Base-by-base conservation (phyloP, 2,329 filamentous ascomycete genomes). In the Aspergillus neotritici region DNA sequence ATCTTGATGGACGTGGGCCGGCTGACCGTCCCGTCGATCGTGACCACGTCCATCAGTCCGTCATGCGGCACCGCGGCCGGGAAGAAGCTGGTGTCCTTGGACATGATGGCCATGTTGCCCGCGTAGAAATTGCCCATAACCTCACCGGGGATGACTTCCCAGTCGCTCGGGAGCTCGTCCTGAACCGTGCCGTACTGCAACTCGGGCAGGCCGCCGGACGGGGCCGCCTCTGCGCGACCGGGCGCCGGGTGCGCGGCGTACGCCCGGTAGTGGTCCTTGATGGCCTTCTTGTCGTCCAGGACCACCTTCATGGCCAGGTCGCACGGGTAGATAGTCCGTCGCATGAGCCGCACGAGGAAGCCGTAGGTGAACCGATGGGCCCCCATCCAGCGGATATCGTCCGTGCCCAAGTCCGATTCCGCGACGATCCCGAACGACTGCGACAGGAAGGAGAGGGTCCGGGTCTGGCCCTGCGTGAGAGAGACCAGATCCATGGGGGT, bases 51-150 rank as follows among this genome's bases (percentile, higher is more conserved):
- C 69, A 95, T 80, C 49, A 84, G 76, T 9, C 91, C 93, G 59
- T 98, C 93, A 34, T 82, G 82, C 11, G 89, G 85, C 7, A 91
- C 76, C 0, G 91, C 79, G 1, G 87, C 84, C 2, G 17, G 87
- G 75, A 74, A 98, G 71, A 97, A 94, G 58, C 89, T 88, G 46
- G 83, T 77, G 51, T 91, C 84, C 10, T 87, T 77, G 0, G 90
- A 83, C 87, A 98, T 91, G 66, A 85, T 94, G 16, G 86, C 82
- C 84, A 97, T 94, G 63, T 96, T 98, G 49, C 93, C 93, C 28
- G 84, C 86, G 67, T 94, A 97, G 64, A 98, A 94, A 58, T 87
- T 96, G 36, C 89, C 89, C 43, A 98, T 72, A 25, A 84, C 87
- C 49, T 93, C 81, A 50, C 85, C 78, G 1, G 85, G 79, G 3